phyloP scores from a whole-genome alignment of 2,329 filamentous ascomycete species.

The Tolypocladium inflatum region DNA sequence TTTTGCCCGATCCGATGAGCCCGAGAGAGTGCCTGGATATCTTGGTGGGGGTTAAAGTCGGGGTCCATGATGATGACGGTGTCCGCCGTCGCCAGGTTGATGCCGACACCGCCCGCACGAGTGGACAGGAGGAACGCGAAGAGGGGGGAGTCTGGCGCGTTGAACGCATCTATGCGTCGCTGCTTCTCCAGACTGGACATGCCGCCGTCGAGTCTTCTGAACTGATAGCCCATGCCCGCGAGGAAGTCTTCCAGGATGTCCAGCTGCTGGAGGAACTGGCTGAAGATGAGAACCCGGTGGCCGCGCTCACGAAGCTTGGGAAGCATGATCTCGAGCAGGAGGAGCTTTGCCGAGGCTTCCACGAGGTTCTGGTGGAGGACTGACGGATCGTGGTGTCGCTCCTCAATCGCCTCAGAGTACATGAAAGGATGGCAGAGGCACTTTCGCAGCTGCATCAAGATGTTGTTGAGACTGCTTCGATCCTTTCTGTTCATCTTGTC shows the following conservation, averaged over 20 bases:
- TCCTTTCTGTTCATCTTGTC: conserved; percentile 59
- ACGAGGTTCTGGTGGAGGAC: conserved; percentile 72
- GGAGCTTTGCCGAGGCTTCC: conserved; percentile 83
- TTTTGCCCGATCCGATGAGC: conserved; percentile 95
- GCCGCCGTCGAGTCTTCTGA: conserved; percentile 77
- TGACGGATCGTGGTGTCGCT: conserved; percentile 53
- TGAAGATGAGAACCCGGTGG: conserved; percentile 89
- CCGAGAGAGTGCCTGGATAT: conserved; percentile 88
- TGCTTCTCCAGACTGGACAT: conserved; percentile 81
- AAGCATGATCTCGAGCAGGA: conserved; percentile 75
- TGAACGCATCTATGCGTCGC: conserved; percentile 88
- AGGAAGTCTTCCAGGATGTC: conserved; percentile 91
- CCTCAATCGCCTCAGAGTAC: conserved; percentile 85
- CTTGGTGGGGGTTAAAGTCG: conserved; percentile 97
- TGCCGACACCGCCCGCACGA: conserved; percentile 89
- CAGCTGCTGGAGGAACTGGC: conserved; percentile 84
- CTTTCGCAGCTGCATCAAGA: conserved; percentile 89
- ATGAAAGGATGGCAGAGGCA: conserved; percentile 94
- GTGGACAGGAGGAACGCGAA: conserved; percentile 94
- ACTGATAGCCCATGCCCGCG: conserved; percentile 59
- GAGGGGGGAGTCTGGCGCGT: conserved; percentile 68
- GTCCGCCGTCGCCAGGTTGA: conserved; percentile 93
- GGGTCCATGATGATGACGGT: conserved; percentile 97
- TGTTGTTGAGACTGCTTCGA: conserved; percentile 79
- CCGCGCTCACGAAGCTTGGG: conserved; percentile 78